Conservation (phyloP, 176 grass and related monocot genomes). For the Pontederia paniculata region DNA sequence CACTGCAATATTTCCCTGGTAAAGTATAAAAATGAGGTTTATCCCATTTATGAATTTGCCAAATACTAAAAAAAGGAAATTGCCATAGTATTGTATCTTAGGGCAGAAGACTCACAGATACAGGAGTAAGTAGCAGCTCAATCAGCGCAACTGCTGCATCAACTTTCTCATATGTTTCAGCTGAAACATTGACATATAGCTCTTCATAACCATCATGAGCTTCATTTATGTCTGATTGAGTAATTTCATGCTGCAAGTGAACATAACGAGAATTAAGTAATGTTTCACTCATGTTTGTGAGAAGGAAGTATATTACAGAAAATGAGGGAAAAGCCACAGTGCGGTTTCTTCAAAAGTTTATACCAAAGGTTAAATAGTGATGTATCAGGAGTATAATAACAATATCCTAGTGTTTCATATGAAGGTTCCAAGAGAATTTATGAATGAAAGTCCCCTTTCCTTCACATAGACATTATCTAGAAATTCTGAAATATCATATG, state of each 20-base stretch:
- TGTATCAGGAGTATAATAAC: no score
- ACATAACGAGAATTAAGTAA: slow-evolving; percentile 2
- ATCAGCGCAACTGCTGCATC: slow-evolving; percentile 74
- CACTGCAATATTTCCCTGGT: background rate
- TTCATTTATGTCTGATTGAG: slow-evolving; percentile 53
- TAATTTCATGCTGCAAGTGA: slow-evolving; percentile 58
- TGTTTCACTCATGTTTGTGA: background rate
- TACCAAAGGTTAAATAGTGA: no score
- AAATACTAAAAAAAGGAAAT: background rate
- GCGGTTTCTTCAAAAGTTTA: no score
- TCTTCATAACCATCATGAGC: slow-evolving; percentile 57
- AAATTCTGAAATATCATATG: no score
- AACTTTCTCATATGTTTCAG: slow-evolving; percentile 86
- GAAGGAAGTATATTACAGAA: background rate
- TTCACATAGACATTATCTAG: no score
- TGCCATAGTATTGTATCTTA: background rate
- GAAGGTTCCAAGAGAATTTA: no score
- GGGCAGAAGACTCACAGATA: slow-evolving; percentile 40
- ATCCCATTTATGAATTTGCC: background rate
- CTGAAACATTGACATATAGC: slow-evolving; percentile 55
- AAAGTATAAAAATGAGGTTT: background rate
- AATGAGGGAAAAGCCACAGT: background rate
- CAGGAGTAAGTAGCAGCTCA: slow-evolving; percentile 71
- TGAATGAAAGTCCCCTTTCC: no score
- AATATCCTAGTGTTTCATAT: no score